Percentiles rank a stretch among this genome's conserved stretches.
Conservation (phyloP, 192 early-diverging fungal species). For the Backusella circina region DNA sequence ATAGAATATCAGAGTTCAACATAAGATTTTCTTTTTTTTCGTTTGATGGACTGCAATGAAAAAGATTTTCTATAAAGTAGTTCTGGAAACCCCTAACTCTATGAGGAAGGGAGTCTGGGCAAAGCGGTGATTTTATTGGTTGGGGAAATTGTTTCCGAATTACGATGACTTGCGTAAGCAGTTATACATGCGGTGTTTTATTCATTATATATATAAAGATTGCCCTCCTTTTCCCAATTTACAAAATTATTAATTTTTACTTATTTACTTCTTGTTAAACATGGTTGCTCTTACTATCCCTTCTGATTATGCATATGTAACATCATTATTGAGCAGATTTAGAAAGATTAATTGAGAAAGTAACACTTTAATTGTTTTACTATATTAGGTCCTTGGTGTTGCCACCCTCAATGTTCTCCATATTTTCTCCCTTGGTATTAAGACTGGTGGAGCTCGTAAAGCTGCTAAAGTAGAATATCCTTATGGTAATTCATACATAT, state of each 20-base stretch:
- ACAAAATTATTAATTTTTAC: not conserved
- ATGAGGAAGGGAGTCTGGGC: not conserved
- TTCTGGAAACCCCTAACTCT: not conserved
- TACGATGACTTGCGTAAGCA: slow-evolving; percentile 6
- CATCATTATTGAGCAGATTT: not conserved
- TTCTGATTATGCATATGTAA: slow-evolving; percentile 58
- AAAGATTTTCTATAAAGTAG: not conserved
- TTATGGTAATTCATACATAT: slow-evolving; percentile 45
- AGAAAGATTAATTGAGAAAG: not conserved
- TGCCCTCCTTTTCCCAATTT: not conserved
- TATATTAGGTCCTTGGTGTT: slow-evolving; percentile 10
- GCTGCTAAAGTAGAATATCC: slow-evolving; percentile 67
- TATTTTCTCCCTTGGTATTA: not conserved
- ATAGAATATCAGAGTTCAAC: not conserved
- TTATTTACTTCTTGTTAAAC: not conserved
- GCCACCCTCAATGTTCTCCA: not conserved
- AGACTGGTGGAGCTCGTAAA: slow-evolving; percentile 53
- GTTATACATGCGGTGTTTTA: not conserved
- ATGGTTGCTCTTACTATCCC: slow-evolving; percentile 42
- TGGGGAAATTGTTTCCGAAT: not conserved
- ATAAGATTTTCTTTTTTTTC: not conserved
- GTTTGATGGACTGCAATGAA: not conserved
- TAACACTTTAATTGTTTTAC: slow-evolving; percentile 18
- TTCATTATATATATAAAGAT: not conserved
- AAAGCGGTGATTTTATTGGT: not conserved